These are phyloP conservation scores for Obelidium mucronatum DNA, from an alignment of 192 early-diverging fungal species.

Conservation along the genomic window DNA sequence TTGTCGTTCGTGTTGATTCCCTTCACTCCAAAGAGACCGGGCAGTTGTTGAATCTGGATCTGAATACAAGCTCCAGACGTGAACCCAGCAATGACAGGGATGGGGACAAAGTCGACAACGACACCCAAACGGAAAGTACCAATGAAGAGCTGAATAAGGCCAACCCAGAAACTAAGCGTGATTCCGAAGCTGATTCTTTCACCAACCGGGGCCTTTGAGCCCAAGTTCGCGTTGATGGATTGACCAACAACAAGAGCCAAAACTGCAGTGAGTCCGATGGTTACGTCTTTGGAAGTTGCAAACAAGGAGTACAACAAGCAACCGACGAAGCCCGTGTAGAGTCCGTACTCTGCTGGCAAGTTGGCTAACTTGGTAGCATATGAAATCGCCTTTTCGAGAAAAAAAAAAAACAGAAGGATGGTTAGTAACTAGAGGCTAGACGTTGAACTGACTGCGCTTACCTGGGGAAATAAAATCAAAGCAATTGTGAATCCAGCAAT, in stretches of 20 bases:
- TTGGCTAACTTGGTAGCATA: constrained; percentile 76
- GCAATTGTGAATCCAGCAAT: constrained; percentile 77
- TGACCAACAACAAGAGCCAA: constrained; percentile 79
- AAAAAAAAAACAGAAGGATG: too few relatives aligned
- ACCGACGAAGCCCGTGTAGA: constrained; percentile 80
- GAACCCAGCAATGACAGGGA: constrained; percentile 66
- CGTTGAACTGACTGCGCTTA: too few relatives aligned
- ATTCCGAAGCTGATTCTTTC: constrained; percentile 60
- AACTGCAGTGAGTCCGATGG: constrained; percentile 80
- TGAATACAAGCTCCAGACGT: constrained; percentile 83
- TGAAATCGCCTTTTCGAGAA: constrained; percentile 55
- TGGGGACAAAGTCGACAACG: constrained; percentile 87
- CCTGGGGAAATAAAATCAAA: constrained; percentile 75
- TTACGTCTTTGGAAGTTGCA: constrained; percentile 75
- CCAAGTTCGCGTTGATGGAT: constrained; percentile 53
- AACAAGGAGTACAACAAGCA: constrained; percentile 72
- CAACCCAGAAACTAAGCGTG: constrained; percentile 74
- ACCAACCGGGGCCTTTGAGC: constrained; percentile 30
- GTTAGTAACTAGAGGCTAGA: too few relatives aligned
- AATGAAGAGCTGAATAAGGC: constrained; percentile 71
- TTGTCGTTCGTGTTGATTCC: constrained; percentile 75
- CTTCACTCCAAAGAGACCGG: constrained; percentile 80
- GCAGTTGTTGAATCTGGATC: constrained; percentile 83
- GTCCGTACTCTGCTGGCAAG: constrained; percentile 75
- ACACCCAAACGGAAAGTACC: constrained; percentile 85